Percentiles rank a stretch among this genome's conserved stretches.
These are phyloP conservation scores for Microcyclospora tardicrescens DNA, from an alignment of 2,329 filamentous ascomycete genomes.

Conservation along the genomic window DNA sequence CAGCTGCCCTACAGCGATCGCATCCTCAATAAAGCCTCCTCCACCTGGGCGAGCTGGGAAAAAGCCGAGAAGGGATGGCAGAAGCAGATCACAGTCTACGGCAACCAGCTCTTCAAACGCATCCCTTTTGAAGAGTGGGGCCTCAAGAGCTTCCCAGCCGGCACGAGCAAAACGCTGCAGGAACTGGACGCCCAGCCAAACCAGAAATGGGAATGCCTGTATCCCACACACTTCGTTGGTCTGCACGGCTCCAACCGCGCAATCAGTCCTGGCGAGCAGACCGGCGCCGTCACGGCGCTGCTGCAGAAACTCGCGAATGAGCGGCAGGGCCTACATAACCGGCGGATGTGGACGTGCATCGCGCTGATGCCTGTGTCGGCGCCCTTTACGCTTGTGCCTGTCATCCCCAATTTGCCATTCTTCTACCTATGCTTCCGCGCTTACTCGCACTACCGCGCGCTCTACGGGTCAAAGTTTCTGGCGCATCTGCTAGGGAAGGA, in stretches of 20 bases:
- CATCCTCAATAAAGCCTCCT: conserved; percentile 55
- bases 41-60: conserved; percentile 80
- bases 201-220: conserved; percentile 42
- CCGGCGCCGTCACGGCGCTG: conserved; percentile 42
- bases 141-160: conserved; percentile 80
- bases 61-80: conserved; percentile 63
- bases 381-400: conserved; percentile 69
- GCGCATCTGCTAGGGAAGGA: conserved; percentile 67
- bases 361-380: conserved; percentile 69
- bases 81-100: conserved; percentile 70
- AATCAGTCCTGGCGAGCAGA: too few relatives aligned
- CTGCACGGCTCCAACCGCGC: too few relatives aligned
- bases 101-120: conserved; percentile 70
- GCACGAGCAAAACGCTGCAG: conserved; percentile 52
- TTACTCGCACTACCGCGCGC: conserved; percentile 82
- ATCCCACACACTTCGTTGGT: conserved; percentile 7
- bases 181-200: conserved; percentile 47
- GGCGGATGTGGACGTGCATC: conserved; percentile 67
- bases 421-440: conserved; percentile 88
- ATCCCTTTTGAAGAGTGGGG: conserved; percentile 98
- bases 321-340: conserved; percentile 63
- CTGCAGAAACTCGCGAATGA: conserved; percentile 63
- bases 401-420: conserved; percentile 89
- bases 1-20: conserved; percentile 53
- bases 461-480: conserved; percentile 72